These are phyloP conservation scores for Imleria badia DNA, from an alignment of 768 basidiomycete genomes.

Conservation along the genomic window DNA sequence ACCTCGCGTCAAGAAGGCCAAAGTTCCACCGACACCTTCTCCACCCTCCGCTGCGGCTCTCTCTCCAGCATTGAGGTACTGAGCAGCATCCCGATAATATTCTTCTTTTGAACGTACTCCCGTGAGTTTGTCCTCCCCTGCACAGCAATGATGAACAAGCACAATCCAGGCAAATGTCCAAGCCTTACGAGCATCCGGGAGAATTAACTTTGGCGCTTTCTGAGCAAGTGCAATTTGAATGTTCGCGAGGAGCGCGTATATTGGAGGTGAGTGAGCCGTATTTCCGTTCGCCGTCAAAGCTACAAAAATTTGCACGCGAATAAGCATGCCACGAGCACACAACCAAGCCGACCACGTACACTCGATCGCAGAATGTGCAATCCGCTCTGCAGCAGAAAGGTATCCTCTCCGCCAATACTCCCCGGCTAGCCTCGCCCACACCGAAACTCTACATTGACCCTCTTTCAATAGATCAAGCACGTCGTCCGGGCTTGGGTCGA, in stretches of 20 bases:
- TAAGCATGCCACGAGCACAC: not conserved
- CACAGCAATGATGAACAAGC: not conserved
- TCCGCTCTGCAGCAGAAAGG: constrained; percentile 73
- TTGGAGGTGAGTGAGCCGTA: constrained; percentile 58
- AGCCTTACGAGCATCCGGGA: constrained; percentile 69
- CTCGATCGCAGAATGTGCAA: constrained; percentile 64
- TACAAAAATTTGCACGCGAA: constrained; percentile 22
- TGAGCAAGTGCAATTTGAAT: constrained; percentile 78
- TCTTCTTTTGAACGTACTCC: constrained; percentile 65
- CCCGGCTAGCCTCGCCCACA: constrained; percentile 81
- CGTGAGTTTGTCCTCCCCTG: constrained; percentile 65
- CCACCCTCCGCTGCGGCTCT: constrained; percentile 57
- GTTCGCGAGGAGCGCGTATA: constrained; percentile 83
- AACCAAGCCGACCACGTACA: constrained; percentile 43
- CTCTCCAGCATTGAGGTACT: constrained; percentile 61
- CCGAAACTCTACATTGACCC: constrained; percentile 66
- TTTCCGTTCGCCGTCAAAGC: constrained; percentile 53
- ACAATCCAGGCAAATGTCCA: not conserved
- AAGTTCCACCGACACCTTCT: constrained; percentile 52
- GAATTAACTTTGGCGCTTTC: constrained; percentile 77
- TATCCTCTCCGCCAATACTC: constrained; percentile 87
- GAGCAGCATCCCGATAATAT: constrained; percentile 67
- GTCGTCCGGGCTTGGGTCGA: constrained; percentile 77
- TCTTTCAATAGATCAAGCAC: constrained; percentile 71
- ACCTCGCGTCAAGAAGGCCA: constrained; percentile 70